phyloP scores from a whole-genome alignment of 805 yeast genomes.

The Nakazawaea wyomingensis region DNA sequence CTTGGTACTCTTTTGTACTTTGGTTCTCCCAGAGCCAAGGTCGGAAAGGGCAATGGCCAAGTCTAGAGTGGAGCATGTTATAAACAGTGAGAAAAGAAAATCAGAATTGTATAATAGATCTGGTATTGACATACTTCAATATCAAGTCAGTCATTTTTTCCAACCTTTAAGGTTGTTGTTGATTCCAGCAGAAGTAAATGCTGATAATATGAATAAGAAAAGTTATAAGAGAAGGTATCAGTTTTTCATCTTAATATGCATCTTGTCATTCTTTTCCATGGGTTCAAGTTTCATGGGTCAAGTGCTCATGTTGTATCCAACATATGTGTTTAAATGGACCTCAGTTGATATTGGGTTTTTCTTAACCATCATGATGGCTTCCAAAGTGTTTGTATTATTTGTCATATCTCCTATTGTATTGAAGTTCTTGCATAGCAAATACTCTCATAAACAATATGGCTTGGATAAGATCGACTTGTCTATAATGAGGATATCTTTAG shows the following conservation, averaged over 20 bases:
- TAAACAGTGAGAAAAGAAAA: neutral
- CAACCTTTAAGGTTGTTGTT: slow-evolving; percentile 43
- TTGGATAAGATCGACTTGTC: slow-evolving; percentile 20
- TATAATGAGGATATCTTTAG: slow-evolving; percentile 25
- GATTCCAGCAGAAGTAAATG: slow-evolving; percentile 33
- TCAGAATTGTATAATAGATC: neutral
- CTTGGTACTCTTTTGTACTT: slow-evolving; percentile 25
- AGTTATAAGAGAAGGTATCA: slow-evolving; percentile 36
- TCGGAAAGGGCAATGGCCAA: slow-evolving; percentile 40
- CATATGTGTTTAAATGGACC: slow-evolving; percentile 42
- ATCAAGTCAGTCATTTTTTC: slow-evolving; percentile 17
- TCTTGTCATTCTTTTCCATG: neutral
- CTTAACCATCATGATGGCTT: slow-evolving; percentile 41
- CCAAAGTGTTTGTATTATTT: slow-evolving; percentile 40
- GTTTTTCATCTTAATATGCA: slow-evolving; percentile 22
- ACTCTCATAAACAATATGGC: slow-evolving; percentile 13
- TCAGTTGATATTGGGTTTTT: slow-evolving; percentile 46
- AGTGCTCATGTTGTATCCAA: slow-evolving; percentile 40
- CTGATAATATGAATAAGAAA: slow-evolving; percentile 38
- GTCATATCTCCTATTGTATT: slow-evolving; percentile 38
- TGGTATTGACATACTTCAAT: neutral
- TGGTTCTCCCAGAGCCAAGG: slow-evolving; percentile 50
- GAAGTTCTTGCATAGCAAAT: slow-evolving; percentile 27
- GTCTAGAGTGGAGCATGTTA: slow-evolving; percentile 30
- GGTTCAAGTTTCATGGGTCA: slow-evolving; percentile 25